phyloP scores from a whole-genome alignment of 2,329 filamentous ascomycete genomes.

The Aspergillus glaucus region DNA sequence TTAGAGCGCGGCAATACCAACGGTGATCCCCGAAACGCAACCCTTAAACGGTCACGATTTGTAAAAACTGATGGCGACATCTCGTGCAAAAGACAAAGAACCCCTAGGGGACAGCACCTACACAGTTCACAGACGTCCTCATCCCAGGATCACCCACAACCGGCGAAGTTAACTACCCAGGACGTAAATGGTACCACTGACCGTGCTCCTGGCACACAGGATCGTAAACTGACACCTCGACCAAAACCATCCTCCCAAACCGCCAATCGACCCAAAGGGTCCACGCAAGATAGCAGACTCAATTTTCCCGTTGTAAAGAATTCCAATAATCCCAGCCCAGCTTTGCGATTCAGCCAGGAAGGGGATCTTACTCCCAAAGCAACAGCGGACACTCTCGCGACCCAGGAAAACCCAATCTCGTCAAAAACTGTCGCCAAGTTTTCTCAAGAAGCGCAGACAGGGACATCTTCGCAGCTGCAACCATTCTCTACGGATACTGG shows the following conservation, averaged over 20 bases:
- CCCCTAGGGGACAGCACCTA: background rate
- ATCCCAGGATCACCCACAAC: background rate
- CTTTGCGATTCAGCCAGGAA: slow-evolving; percentile 61
- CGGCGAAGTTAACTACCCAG: background rate
- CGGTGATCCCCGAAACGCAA: background rate
- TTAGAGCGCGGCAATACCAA: background rate
- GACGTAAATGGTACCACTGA: no score
- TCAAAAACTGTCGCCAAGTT: slow-evolving; percentile 3
- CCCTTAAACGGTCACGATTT: background rate
- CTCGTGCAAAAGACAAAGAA: slow-evolving; percentile 7
- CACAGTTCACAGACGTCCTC: background rate
- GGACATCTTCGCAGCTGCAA: slow-evolving; percentile 11
- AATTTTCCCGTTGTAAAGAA: slow-evolving; percentile 74
- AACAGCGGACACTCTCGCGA: slow-evolving; percentile 14
- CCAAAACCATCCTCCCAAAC: slow-evolving; percentile 18
- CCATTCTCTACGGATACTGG: slow-evolving; percentile 14
- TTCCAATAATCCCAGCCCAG: slow-evolving; percentile 58
- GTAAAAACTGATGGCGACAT: background rate
- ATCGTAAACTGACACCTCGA: background rate
- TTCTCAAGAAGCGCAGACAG: slow-evolving; percentile 4
- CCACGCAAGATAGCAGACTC: slow-evolving; percentile 42
- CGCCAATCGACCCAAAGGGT: slow-evolving; percentile 20
- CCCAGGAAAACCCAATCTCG: slow-evolving; percentile 4
- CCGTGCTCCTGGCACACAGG: background rate
- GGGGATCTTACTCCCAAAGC: slow-evolving; percentile 48